A percentile compares a stretch with the other conserved stretches of the same genome.
phyloP scores from a whole-genome alignment of 208 protist species.

The Angomonas ambiguus region DNA sequence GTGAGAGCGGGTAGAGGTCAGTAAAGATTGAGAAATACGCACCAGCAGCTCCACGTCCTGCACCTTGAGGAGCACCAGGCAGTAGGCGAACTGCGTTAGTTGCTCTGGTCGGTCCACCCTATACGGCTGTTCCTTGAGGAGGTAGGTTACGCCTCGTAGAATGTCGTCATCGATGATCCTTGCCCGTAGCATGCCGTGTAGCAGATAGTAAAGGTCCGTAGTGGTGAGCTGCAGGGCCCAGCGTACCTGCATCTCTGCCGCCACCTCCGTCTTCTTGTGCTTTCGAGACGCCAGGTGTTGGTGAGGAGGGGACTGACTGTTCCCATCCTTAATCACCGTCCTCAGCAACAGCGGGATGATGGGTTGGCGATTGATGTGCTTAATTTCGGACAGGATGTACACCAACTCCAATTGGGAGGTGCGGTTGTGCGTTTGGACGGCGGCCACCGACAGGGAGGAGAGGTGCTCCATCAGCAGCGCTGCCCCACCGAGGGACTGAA shows the following conservation, averaged over 20 bases:
- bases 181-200: neutral
- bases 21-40: neutral
- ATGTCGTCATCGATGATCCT: neutral
- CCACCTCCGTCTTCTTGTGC: no score
- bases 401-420: neutral
- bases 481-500: neutral
- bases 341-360: neutral
- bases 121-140: neutral
- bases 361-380: neutral
- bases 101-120: conserved; percentile 36
- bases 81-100: conserved; percentile 57
- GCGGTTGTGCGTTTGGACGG: neutral
- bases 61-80: conserved; percentile 54
- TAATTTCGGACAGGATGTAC: neutral
- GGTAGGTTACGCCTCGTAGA: neutral
- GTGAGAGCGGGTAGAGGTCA: neutral
- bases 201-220: neutral
- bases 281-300: no score
- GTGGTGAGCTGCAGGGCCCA: neutral
- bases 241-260: neutral
- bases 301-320: neutral
- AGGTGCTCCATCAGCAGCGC: neutral
- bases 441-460: neutral
- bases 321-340: neutral
- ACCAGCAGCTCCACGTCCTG: conserved; percentile 70